phyloP scores from a whole-genome alignment of 2,329 filamentous ascomycete genomes.

The Ceratocystis lukuohia region DNA sequence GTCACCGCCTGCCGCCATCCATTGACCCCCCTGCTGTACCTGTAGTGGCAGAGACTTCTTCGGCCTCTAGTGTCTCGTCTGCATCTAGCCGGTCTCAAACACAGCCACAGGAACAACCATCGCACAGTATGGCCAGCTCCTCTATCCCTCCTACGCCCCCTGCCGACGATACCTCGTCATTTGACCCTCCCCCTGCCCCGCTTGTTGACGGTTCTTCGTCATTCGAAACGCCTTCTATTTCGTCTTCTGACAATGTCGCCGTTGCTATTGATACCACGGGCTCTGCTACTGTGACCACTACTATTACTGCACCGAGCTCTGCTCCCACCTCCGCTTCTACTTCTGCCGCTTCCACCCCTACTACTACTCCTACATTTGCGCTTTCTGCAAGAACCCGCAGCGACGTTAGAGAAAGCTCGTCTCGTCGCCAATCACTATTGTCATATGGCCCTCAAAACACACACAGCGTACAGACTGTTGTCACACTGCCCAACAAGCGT shows the following conservation, averaged over 20 bases:
- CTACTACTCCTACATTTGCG: neutral
- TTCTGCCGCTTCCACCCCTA: constrained; percentile 6
- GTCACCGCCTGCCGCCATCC: constrained; percentile 11
- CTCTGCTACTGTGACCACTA: neutral
- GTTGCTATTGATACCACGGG: neutral
- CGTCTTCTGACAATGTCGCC: neutral
- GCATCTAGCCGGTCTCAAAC: constrained; percentile 9
- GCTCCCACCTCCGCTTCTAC: neutral
- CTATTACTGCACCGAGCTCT: neutral
- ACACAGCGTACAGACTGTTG: constrained; percentile 32
- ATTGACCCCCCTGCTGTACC: constrained; percentile 9
- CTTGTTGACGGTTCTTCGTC: constrained; percentile 19
- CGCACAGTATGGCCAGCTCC: neutral
- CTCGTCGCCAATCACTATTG: constrained; percentile 17
- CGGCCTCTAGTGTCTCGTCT: neutral
- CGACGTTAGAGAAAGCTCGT: constrained; percentile 6
- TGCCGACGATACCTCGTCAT: constrained; percentile 41
- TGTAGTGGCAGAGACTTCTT: neutral
- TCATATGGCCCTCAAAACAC: constrained; percentile 31
- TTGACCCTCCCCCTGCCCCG: constrained; percentile 24
- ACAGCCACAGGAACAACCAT: neutral
- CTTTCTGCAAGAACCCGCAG: neutral
- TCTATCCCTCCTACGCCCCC: constrained; percentile 48
- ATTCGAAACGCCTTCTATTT: constrained; percentile 31
- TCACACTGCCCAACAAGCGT: constrained; percentile 32